Percentiles rank a stretch among this genome's conserved stretches.
phyloP scores from a whole-genome alignment of 2,329 filamentous ascomycete species.

The Aplosporella prunicola region DNA sequence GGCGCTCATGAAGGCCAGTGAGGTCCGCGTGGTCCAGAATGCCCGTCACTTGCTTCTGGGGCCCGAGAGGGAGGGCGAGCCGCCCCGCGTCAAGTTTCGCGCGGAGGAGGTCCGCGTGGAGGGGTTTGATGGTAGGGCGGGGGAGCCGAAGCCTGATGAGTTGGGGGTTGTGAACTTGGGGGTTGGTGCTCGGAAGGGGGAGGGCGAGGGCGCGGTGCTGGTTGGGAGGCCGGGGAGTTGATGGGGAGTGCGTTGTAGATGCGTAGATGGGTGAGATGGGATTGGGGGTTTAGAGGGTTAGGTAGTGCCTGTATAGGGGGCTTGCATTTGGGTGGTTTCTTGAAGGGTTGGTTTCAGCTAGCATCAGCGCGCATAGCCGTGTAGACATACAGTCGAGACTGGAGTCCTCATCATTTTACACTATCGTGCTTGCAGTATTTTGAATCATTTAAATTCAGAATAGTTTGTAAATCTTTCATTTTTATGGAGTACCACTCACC shows the following conservation, averaged over 20 bases:
- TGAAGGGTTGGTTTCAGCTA: too few relatives aligned
- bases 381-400: too few relatives aligned
- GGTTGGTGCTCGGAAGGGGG: slow-evolving; percentile 11
- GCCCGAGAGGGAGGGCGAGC: slow-evolving; percentile 52
- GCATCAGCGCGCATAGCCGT: too few relatives aligned
- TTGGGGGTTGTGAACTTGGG: slow-evolving; percentile 19
- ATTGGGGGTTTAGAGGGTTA: too few relatives aligned
- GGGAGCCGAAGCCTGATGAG: slow-evolving; percentile 15
- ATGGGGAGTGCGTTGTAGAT: neutral
- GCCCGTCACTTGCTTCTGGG: slow-evolving; percentile 54
- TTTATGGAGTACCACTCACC: too few relatives aligned
- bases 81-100: too few relatives aligned
- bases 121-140: slow-evolving; percentile 11
- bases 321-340: too few relatives aligned
- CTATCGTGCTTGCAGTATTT: too few relatives aligned
- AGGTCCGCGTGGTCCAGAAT: slow-evolving; percentile 75
- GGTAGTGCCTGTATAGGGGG: too few relatives aligned
- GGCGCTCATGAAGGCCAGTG: slow-evolving; percentile 71
- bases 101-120: slow-evolving; percentile 30
- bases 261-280: neutral
- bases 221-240: slow-evolving; percentile 1
- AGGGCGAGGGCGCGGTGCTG: slow-evolving; percentile 8
- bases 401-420: too few relatives aligned
- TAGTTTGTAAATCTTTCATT: too few relatives aligned
- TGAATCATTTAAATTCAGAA: too few relatives aligned